Conservation (phyloP, 768 basidiomycete genomes). For the Boletus bicolor region DNA sequence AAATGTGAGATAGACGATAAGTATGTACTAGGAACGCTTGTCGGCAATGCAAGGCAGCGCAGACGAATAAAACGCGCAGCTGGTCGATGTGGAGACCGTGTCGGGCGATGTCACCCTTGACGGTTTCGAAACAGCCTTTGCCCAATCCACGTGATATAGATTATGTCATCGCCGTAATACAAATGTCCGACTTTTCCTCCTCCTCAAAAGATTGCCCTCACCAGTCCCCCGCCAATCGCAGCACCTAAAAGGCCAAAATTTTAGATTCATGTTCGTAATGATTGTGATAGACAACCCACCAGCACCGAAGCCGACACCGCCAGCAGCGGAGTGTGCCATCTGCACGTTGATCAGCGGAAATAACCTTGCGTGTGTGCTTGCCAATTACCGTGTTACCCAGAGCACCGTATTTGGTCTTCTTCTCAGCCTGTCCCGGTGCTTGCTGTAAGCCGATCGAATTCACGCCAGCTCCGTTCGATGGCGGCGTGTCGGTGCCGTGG, state of each 20-base stretch:
- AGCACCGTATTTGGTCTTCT: constrained; percentile 57
- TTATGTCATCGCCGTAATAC: constrained; percentile 17
- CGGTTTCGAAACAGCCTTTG: not conserved
- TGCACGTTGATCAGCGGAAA: constrained; percentile 23
- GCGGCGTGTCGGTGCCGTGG: constrained; percentile 34
- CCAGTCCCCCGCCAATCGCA: constrained; percentile 50
- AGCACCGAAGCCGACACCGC: constrained; percentile 76
- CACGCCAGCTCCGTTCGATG: constrained; percentile 24
- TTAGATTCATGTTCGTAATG: not conserved
- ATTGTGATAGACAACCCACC: constrained; percentile 38
- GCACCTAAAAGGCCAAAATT: constrained; percentile 33
- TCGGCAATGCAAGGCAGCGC: constrained; percentile 12
- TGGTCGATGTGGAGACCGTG: not conserved
- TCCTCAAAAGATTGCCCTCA: constrained; percentile 45
- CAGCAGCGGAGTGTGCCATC: constrained; percentile 61
- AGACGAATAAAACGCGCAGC: constrained; percentile 8
- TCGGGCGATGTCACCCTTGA: not conserved
- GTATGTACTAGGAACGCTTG: constrained; percentile 1
- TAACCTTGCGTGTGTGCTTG: not conserved
- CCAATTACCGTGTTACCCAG: constrained; percentile 55
- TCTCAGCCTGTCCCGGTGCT: constrained; percentile 33
- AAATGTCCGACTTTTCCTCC: not conserved
- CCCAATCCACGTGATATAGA: constrained; percentile 22
- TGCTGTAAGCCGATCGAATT: constrained; percentile 33
- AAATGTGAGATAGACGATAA: not conserved